phyloP scores from a whole-genome alignment of 768 basidiomycete genomes.

The Suillus paluster region DNA sequence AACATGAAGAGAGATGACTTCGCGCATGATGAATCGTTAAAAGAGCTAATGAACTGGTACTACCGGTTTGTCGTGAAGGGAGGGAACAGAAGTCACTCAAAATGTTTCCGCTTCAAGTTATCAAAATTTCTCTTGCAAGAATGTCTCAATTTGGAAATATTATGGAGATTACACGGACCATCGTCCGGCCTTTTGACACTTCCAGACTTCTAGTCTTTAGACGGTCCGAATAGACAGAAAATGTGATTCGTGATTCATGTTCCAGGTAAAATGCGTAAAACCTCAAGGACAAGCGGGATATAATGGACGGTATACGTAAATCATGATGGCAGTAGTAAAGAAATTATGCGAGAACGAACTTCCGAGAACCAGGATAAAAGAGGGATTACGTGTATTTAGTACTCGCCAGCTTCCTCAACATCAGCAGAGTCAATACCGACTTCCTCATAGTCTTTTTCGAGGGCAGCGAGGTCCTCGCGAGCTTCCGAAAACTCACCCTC shows the following conservation, averaged over 20 bases:
- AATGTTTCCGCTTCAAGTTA: conserved; percentile 1
- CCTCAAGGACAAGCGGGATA: conserved; percentile 30
- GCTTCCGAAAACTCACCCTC: conserved; percentile 99
- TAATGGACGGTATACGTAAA: conserved; percentile 35
- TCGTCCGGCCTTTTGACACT: neutral
- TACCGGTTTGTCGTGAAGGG: conserved; percentile 17
- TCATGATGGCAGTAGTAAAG: conserved; percentile 34
- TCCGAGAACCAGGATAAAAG: conserved; percentile 27
- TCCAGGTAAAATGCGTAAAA: conserved; percentile 17
- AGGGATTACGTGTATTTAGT: conserved; percentile 35
- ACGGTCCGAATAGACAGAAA: neutral
- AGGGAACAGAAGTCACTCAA: conserved; percentile 15
- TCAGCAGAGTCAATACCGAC: conserved; percentile 63
- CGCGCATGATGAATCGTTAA: conserved; percentile 61
- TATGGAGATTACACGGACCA: conserved; percentile 7
- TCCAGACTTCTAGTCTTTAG: too few species aligned
- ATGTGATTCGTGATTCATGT: conserved; percentile 14
- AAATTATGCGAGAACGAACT: conserved; percentile 36
- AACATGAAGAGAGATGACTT: conserved; percentile 96
- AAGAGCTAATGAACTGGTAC: conserved; percentile 12
- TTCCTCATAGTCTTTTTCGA: conserved; percentile 97
- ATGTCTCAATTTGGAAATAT: conserved; percentile 32
- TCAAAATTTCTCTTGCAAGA: conserved; percentile 25
- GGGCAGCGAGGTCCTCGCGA: conserved; percentile 98
- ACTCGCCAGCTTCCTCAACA: conserved; percentile 54